Evolutionary conservation across 352 stramenopile species (phyloP), one percentile per base, ranked within the genome.

Genomic region (Pythium rishiriense): DNA sequence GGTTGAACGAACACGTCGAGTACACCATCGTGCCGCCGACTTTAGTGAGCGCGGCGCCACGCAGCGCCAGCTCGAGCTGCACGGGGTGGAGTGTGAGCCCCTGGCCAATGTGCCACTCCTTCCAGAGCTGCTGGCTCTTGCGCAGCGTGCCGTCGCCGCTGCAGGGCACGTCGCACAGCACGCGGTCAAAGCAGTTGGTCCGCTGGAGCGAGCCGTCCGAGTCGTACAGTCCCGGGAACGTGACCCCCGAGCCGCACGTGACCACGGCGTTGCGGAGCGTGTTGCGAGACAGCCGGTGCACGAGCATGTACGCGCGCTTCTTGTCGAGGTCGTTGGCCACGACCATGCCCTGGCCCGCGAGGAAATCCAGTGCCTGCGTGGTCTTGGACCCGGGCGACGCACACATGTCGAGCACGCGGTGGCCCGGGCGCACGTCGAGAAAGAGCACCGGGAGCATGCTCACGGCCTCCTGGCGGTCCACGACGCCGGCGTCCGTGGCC

Each of bases 381-480:
- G 98, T 99, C 75, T 99, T 99, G 46, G 91, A 98, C 17, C 98
- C 98, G 0, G 98, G 98, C n/a, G 98, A 98, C 15, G 98, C 97
- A 63, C 85, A 94, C 84, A 96, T 93, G 61, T 96, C 85, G 26
- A 94, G 72, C 46, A 93, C 84, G 33, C 60, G 69, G 62, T 98
- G 85, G 58, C 90, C 70, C 3, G 81, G 85, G 47, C 98, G 68
- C 7, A 98, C 92, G 64, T 98, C 78, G 25, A 99, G 83, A 63
- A 99, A 98, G 24, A 99, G 76, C 29, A 98, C 97, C 0, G 98
- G 98, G 19, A 99, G 79, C 97, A 99, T 99, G 64, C 88, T 98
- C 54, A 98, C 98, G 8, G 97, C 84, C 68, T 99, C 98, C 69
- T 99, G 98, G 14, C 98, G 90, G 41, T 98, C 97, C 14, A 99